Evolutionary conservation across 1,284 basidiomycete species (phyloP).

Genomic region (Pholiota adiposa): DNA sequence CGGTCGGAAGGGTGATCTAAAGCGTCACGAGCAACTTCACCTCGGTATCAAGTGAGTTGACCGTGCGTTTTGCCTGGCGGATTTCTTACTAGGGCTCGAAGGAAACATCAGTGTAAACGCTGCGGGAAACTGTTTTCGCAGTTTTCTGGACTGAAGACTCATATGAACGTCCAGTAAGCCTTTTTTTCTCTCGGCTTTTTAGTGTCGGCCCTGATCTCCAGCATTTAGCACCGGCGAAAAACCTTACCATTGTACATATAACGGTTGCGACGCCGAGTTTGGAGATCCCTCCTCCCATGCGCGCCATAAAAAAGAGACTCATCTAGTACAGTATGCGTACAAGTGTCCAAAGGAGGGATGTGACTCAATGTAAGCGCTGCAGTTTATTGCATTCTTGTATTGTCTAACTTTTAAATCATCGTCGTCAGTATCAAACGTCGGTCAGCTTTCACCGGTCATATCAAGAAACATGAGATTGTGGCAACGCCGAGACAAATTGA

Average conservation of each 20-base stretch:
- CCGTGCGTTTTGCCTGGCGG: not conserved
- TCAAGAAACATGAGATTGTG: conserved; percentile 52
- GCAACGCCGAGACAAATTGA: conserved; percentile 31
- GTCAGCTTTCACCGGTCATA: conserved; percentile 56
- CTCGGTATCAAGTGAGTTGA: conserved; percentile 46
- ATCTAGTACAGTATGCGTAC: conserved; percentile 44
- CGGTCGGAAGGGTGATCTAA: conserved; percentile 54
- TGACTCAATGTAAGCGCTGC: conserved; percentile 46
- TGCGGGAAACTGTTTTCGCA: conserved; percentile 61
- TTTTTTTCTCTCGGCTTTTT: not conserved
- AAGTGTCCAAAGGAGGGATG: conserved; percentile 49
- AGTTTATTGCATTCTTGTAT: not conserved
- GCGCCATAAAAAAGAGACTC: conserved; percentile 64
- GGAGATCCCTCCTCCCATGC: conserved; percentile 67
- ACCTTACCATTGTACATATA: conserved; percentile 52
- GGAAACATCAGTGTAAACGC: conserved; percentile 47
- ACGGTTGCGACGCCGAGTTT: conserved; percentile 51
- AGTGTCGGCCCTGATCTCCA: conserved; percentile 4
- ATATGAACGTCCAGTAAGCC: conserved; percentile 63
- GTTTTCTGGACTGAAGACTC: conserved; percentile 56
- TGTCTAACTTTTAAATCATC: not conserved
- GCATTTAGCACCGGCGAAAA: conserved; percentile 50
- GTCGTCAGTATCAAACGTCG: conserved; percentile 60
- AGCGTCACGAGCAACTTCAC: conserved; percentile 52
- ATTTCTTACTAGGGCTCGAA: conserved; percentile 25